Evolutionary conservation across 108 stramenopile species (phyloP), one percentile per base, ranked within the genome.

Genomic region (Epithemia pelagica): DNA sequence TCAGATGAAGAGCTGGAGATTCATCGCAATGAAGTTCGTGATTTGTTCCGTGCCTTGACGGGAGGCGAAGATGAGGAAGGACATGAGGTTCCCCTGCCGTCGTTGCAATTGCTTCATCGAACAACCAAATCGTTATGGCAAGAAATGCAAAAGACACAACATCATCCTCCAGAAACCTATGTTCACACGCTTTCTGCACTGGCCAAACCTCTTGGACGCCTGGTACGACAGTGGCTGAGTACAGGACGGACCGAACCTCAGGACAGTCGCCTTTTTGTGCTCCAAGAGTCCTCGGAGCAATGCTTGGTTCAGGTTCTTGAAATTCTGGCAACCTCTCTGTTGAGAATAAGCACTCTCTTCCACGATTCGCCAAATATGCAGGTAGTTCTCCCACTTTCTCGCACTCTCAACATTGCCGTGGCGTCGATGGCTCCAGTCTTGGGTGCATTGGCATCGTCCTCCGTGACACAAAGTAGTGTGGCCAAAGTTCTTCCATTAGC

Each of bases 1-100:
- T 87, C 73, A 31, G 87, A 89, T 53, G 92, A 93, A 58, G 89
- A 90, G n/a, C 21, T 85, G n/a, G 92, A 93, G 73, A 87, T 79
- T 33, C 87, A 90, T 61, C 54, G 88, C 30, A 93, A 90, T 37
- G 92, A 93, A 52, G 76, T 93, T 1, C 72, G 92, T 27, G 92
- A 93, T 67, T 69, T 93, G 10, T 56, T 84, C 5, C 82, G 92
- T 10, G 75, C 86, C n/a, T 58, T 92, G 8, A 67, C 78, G 28
- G 56, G 57, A 22, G 52, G 53, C 10, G 54, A 52, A 21, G 52
- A 33, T 19, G 25, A 33, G 21, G 52, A 55, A 26, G 30, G 30
- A 20, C 5, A 5, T 10, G 10, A 46, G 10, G 5, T 46, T 10
- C 37, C 37, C 10, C 37, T 46, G 5, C 37, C 37, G 5, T 46